phyloP scores from a whole-genome alignment of 179 eudicot species.

The Nepenthes alata region DNA sequence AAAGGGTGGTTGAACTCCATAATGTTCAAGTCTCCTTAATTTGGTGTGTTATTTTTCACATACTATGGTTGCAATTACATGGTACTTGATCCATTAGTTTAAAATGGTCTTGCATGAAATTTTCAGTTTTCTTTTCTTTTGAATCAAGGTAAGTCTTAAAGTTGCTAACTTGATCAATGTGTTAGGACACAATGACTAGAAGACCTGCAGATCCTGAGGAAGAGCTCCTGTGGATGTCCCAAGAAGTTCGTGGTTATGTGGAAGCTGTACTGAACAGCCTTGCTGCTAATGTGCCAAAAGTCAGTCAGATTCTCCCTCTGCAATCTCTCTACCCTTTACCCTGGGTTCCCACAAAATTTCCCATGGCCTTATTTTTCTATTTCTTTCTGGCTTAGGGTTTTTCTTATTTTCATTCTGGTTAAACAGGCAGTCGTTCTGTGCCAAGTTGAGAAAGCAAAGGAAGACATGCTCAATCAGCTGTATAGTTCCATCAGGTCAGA shows the following conservation, averaged over 20 bases:
- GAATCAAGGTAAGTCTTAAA: no score
- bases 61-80: no score
- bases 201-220: slow-evolving; percentile 98
- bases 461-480: slow-evolving; percentile 93
- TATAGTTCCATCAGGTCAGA: slow-evolving; percentile 85
- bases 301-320: slow-evolving; percentile 9
- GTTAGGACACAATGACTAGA: slow-evolving; percentile 85
- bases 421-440: slow-evolving; percentile 98
- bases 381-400: neutral
- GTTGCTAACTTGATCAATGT: neutral
- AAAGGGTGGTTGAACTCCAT: no score
- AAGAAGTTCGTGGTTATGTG: slow-evolving; percentile 98
- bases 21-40: no score
- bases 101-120: no score
- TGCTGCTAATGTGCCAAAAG: slow-evolving; percentile 99
- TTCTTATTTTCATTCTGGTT: slow-evolving; percentile 11
- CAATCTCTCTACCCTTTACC: no score
- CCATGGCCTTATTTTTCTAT: neutral
- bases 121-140: no score
- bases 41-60: no score
- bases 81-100: no score
- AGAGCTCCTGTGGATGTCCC: slow-evolving; percentile 99
- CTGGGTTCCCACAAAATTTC: no score
- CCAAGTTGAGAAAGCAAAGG: slow-evolving; percentile 99
- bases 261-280: slow-evolving; percentile 98